These are phyloP conservation scores for Circinella minor DNA, from an alignment of 371 early-diverging fungal species.

Conservation along the genomic window DNA sequence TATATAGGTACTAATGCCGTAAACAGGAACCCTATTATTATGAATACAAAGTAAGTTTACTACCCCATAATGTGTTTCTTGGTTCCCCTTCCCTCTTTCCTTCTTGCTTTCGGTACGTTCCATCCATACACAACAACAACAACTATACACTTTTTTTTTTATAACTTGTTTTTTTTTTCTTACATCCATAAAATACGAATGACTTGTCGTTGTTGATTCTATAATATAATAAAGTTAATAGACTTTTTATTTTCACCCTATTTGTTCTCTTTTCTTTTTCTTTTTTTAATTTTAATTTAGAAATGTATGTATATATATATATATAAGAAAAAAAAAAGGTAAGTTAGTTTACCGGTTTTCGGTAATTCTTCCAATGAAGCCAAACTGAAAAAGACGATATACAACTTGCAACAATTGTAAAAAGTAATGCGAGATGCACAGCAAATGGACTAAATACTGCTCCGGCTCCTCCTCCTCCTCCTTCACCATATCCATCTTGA, in stretches of 20 bases:
- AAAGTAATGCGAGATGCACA: conserved; percentile 59
- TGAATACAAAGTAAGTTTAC: neutral
- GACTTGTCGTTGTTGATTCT: conserved; percentile 86
- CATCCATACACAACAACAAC: too few relatives aligned
- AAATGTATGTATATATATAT: too few relatives aligned
- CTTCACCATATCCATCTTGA: conserved; percentile 10
- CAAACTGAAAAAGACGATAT: conserved; percentile 79
- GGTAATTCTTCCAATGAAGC: conserved; percentile 89
- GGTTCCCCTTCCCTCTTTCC: neutral
- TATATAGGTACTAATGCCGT: conserved; percentile 85
- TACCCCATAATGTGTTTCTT: too few relatives aligned
- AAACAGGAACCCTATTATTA: conserved; percentile 83
- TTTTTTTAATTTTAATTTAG: too few relatives aligned
- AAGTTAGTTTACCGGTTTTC: conserved; percentile 74
- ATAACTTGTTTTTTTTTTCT: conserved; percentile 19
- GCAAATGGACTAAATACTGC: conserved; percentile 56
- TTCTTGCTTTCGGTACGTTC: neutral
- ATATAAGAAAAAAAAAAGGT: neutral
- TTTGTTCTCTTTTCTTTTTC: neutral
- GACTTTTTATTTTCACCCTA: neutral
- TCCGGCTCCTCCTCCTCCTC: conserved; percentile 54
- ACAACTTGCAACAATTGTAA: conserved; percentile 64
- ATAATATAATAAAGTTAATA: neutral
- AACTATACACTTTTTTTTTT: too few relatives aligned
- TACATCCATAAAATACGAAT: conserved; percentile 91